These are phyloP conservation scores for Choiromyces venosus DNA, from an alignment of 495 filamentous ascomycete genomes.

Conservation along the genomic window DNA sequence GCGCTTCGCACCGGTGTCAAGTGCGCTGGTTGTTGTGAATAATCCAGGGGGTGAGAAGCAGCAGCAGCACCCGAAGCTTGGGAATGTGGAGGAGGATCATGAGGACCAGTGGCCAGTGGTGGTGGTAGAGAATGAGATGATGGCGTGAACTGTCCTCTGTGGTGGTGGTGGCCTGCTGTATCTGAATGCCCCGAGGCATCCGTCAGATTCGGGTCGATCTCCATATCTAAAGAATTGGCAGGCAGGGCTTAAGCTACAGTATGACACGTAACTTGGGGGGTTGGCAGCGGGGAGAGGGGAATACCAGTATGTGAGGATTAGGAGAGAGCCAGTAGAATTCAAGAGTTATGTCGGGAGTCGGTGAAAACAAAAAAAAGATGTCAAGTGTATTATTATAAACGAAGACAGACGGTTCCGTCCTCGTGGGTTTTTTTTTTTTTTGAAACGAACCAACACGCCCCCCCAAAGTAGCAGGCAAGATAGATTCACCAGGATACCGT, in stretches of 20 bases:
- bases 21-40: constrained; percentile 9
- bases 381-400: background rate
- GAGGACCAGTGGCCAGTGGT: background rate
- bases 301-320: background rate
- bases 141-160: background rate
- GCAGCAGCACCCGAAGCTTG: background rate
- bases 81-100: background rate
- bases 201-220: background rate
- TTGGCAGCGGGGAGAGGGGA: background rate
- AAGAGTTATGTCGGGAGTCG: background rate
- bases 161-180: too few relatives aligned
- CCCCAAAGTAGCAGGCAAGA: background rate
- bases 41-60: constrained; percentile 8
- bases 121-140: background rate
- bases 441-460: background rate
- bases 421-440: too few relatives aligned
- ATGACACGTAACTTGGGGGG: too few relatives aligned
- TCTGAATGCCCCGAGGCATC: background rate
- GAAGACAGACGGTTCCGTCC: background rate
- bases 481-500: background rate
- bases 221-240: background rate
- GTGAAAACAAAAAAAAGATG: background rate
- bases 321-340: background rate
- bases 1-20: constrained; percentile 9
- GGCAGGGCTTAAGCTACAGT: background rate